phyloP scores from a whole-genome alignment of 2,329 filamentous ascomycete species.

The Colletotrichum falcatum region DNA sequence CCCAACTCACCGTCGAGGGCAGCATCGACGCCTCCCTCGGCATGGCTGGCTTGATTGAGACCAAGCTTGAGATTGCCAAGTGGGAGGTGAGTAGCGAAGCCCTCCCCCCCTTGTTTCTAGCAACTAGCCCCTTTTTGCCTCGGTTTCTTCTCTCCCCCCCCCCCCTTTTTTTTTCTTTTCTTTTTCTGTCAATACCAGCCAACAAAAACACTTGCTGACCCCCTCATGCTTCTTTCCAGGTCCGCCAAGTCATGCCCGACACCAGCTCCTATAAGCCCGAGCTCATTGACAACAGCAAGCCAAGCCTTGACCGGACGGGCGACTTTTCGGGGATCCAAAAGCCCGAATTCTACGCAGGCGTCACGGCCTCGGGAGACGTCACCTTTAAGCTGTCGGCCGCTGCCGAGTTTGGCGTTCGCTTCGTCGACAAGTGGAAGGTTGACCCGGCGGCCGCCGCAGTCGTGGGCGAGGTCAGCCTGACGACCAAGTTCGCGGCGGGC shows the following conservation, averaged over 20 bases:
- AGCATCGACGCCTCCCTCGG: conserved; percentile 43
- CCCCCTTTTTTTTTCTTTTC: too few species aligned
- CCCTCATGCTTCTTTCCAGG: background rate
- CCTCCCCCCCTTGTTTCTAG: background rate
- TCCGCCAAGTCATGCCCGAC: conserved; percentile 5
- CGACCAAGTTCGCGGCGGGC: conserved; percentile 39
- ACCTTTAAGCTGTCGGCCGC: conserved; percentile 38
- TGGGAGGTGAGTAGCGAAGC: conserved; percentile 43
- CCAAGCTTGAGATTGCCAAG: conserved; percentile 45
- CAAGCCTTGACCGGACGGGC: conserved; percentile 41
- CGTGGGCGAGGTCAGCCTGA: conserved; percentile 43
- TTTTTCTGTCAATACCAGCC: background rate
- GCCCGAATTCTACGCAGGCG: conserved; percentile 44
- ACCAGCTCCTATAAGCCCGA: background rate
- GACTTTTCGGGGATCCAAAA: conserved; percentile 36
- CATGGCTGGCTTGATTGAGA: conserved; percentile 45
- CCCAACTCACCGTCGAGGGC: conserved; percentile 46
- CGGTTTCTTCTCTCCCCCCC: too few species aligned
- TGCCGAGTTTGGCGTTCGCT: conserved; percentile 44
- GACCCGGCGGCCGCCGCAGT: conserved; percentile 40
- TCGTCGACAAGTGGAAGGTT: conserved; percentile 41
- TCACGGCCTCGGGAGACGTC: conserved; percentile 40
- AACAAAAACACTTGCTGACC: background rate
- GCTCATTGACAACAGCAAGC: conserved; percentile 31
- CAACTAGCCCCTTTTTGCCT: too few species aligned